Conservation (phyloP, 1,139 yeast species). For the Yamadazyma dushanensis region DNA sequence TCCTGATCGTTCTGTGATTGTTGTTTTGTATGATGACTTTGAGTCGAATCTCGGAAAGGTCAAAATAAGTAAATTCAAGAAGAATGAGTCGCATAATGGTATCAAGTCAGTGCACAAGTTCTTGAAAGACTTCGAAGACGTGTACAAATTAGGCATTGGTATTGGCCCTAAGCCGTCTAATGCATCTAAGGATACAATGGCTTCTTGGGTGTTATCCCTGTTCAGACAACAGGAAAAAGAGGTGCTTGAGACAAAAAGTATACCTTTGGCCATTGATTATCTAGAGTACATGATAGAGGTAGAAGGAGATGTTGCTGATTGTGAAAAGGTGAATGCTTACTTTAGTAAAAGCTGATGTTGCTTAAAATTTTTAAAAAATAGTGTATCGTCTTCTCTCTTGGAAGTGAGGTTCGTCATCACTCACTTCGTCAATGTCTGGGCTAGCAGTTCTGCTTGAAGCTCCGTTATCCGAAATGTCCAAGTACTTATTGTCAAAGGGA, state of each 20-base stretch:
- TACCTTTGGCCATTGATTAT: slow-evolving; percentile 21
- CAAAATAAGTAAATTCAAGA: slow-evolving; percentile 28
- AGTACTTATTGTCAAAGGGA: slow-evolving; percentile 12
- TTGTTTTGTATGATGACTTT: slow-evolving; percentile 43
- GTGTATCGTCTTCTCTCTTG: slow-evolving; percentile 5
- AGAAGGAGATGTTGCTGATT: slow-evolving; percentile 21
- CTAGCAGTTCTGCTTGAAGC: slow-evolving; percentile 16
- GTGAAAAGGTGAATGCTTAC: slow-evolving; percentile 22
- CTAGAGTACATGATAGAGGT: slow-evolving; percentile 20
- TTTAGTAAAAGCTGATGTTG: slow-evolving; percentile 12
- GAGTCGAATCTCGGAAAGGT: slow-evolving; percentile 33
- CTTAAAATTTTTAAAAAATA: neutral
- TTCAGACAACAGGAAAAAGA: slow-evolving; percentile 24
- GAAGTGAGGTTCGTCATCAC: slow-evolving; percentile 2
- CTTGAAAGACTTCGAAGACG: slow-evolving; percentile 8
- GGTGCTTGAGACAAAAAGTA: slow-evolving; percentile 16
- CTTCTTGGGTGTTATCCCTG: slow-evolving; percentile 39
- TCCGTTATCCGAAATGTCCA: slow-evolving; percentile 6
- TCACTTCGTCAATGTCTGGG: slow-evolving; percentile 14
- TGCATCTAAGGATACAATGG: slow-evolving; percentile 37
- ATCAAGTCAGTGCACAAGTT: slow-evolving; percentile 25
- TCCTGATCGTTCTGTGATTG: slow-evolving; percentile 16
- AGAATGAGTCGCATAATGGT: slow-evolving; percentile 46
- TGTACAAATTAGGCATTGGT: slow-evolving; percentile 40
- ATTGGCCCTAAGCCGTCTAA: slow-evolving; percentile 46